Evolutionary conservation across 2,329 filamentous ascomycete genomes (phyloP), one percentile per base, ranked within the genome.

Genomic region (Coniochaeta sp.): DNA sequence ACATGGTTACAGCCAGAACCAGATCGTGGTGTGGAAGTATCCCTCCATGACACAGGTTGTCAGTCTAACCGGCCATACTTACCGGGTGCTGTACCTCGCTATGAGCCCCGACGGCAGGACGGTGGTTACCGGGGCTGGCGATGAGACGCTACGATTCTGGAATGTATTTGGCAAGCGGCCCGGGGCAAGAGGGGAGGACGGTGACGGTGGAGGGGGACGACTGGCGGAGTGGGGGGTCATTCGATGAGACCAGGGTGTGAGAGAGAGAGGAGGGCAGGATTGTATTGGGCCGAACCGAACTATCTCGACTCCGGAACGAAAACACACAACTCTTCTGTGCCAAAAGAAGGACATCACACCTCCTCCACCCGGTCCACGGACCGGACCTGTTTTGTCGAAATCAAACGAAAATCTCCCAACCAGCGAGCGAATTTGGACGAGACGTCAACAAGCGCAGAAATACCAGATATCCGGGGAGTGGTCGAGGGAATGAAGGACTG

Each of bases 1-100:
- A 1, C 94, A 99, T 65, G 94, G 94, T 6, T 99, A 96, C 72
- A 92, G 87, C 60, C 94, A 99, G 65, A 96, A 99, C 67, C 94
- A 97, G 68, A 96, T 99, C 61, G 92, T 97, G 32, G 90, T 99
- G 51, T 99, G 94, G 94, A 99, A 99, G 65, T 99, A 99, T 65
- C 94, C 94, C 1, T 91, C 87, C 59, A 97, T 99, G 94, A 90
- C 90, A 48, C 94, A 97, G 67, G 91, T 99, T 8, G 92, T 90
- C 35, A 95, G 89, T 59, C 75, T 99, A 45, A 99, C 94, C 0
- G 94, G 94, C 0, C 94, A 99, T 67, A 99, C 94, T 1, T 97
- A 95, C 69, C 87, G 94, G 63, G 94, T 99, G 12, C 77, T 99
- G 3, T 99, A 97, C 67, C 77, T 99, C 50, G 91, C 91, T 28